Base-by-base conservation (phyloP, 2,329 filamentous ascomycete species). In the Thielaviopsis euricoi region DNA sequence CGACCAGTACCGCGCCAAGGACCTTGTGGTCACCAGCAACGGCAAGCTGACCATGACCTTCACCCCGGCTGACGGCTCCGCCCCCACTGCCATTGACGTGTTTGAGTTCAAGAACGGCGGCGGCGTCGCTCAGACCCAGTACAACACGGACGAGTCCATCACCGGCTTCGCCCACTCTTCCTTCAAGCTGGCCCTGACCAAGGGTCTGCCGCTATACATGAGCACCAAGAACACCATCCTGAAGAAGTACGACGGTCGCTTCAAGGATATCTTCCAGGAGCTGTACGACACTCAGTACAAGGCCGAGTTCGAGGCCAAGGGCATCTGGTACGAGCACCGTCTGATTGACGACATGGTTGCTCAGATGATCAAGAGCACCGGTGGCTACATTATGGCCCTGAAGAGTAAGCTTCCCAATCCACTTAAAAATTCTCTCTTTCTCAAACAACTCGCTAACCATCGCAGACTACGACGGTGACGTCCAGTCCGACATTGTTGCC, bases 141-240 rank as follows among this genome's bases (percentile, higher is more conserved):
- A 97, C 80, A 98, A 98, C 81, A 97, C 93, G 25, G 85, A 93
- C 67, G 93, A 96, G 71, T 93, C 87, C 69, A 98, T 98, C 72
- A 76, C 78, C 58, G 93, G 93, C 62, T 98, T 98, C 68, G 93
- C 93, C 59, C 93, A 97, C 70, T 87, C 93, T 62, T 90, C 85
- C 65, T 97, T 98, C 83, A 95, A 96, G 83, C 82, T 96, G 64
- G 91, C 93, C 37, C 75, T 97, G 52, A 78, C 82, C 72, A 93
- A 95, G 81, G 77, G 77, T 63, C 77, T 95, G 64, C 93, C 93
- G n/a, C 78, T 98, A 67, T 98, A 97, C 79, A 94, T 97, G 91
- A 95, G 89, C 80, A 98, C 93, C 74, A 98, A 98, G 86, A 97
- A 97, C 80, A 98, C 93, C 65, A 98, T 98, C 66, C 77, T 98